Conservation (phyloP, 257 asterid species). For the Jacaranda mimosifolia region DNA sequence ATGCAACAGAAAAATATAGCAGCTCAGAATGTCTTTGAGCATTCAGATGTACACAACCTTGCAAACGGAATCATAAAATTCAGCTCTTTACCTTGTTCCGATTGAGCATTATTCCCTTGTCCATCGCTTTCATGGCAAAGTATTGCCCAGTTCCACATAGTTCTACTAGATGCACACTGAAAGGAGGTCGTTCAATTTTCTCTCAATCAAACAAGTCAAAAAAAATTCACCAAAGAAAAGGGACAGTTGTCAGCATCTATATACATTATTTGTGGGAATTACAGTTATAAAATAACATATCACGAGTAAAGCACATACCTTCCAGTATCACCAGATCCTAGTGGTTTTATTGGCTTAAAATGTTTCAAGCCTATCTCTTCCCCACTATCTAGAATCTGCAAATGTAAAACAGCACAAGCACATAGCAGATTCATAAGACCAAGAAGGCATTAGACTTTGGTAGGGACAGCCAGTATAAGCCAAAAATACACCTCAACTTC, state of each 20-base stretch:
- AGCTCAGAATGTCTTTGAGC: slow-evolving; percentile 24
- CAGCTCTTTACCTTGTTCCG: slow-evolving; percentile 81
- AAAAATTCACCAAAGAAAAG: neutral
- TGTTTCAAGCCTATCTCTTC: slow-evolving; percentile 88
- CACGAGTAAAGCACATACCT: slow-evolving; percentile 52
- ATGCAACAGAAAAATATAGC: neutral
- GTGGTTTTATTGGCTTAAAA: slow-evolving; percentile 90
- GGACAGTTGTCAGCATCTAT: neutral
- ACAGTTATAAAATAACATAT: slow-evolving; percentile 2
- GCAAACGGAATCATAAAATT: slow-evolving; percentile 4
- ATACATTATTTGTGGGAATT: neutral
- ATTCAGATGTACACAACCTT: neutral
- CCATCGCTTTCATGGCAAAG: slow-evolving; percentile 99
- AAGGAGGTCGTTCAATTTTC: slow-evolving; percentile 30
- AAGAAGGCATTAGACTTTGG: slow-evolving; percentile 4
- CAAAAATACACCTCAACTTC: neutral
- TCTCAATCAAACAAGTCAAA: slow-evolving; percentile 15
- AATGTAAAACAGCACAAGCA: slow-evolving; percentile 28
- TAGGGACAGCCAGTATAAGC: neutral
- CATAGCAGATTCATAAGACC: slow-evolving; percentile 24
- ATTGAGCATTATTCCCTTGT: slow-evolving; percentile 88
- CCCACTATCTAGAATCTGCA: slow-evolving; percentile 76
- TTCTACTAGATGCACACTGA: slow-evolving; percentile 97
- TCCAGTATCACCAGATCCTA: slow-evolving; percentile 99
- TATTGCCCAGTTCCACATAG: slow-evolving; percentile 78